These are phyloP conservation scores for Tuber microsphaerosporum DNA, from an alignment of 495 filamentous ascomycete species.

Conservation along the genomic window DNA sequence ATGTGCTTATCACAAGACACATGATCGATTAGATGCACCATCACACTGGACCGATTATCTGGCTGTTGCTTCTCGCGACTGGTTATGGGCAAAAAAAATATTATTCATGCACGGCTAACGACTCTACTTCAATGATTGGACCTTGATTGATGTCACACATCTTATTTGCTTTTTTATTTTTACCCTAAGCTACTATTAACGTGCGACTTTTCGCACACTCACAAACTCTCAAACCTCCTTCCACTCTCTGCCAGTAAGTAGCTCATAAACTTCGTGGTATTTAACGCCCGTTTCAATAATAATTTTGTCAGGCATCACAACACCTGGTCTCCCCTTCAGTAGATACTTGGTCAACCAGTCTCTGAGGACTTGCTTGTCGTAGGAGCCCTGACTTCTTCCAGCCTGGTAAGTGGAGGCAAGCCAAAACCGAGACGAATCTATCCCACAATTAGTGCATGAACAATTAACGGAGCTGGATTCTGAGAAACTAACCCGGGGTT, in stretches of 20 bases:
- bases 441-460: slow-evolving; percentile 13
- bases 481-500: slow-evolving; percentile 50
- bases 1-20: background rate
- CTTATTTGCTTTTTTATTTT: background rate
- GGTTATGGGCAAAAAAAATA: background rate
- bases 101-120: background rate
- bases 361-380: slow-evolving; percentile 84
- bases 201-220: background rate
- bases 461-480: slow-evolving; percentile 3
- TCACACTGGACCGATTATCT: background rate
- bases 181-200: background rate
- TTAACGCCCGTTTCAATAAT: slow-evolving; percentile 56
- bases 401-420: slow-evolving; percentile 61
- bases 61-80: background rate
- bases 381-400: slow-evolving; percentile 70
- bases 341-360: slow-evolving; percentile 74
- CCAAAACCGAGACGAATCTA: slow-evolving; percentile 87
- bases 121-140: background rate
- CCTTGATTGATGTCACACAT: background rate
- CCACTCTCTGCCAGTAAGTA: slow-evolving; percentile 56
- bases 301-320: slow-evolving; percentile 61
- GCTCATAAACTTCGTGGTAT: slow-evolving; percentile 65
- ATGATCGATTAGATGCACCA: background rate
- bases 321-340: slow-evolving; percentile 62
- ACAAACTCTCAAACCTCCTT: background rate